Percentiles rank a stretch among this genome's conserved stretches.
Evolutionary conservation across 108 stramenopile genomes (phyloP).

Genomic region (Fragilariopsis cylindrus): DNA sequence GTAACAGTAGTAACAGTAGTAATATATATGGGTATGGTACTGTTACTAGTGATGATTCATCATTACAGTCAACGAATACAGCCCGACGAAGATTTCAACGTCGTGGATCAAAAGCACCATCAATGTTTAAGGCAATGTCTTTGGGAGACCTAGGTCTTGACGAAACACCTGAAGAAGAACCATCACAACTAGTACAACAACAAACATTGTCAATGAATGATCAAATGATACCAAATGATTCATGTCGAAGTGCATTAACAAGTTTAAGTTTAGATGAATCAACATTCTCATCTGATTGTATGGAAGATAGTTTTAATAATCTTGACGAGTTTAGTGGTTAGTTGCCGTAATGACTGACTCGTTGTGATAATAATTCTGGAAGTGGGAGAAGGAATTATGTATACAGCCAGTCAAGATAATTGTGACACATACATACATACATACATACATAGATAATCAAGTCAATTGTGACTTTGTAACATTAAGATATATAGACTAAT

Average conservation of each 20-base stretch:
- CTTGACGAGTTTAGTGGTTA: too few species aligned
- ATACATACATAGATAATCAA: too few species aligned
- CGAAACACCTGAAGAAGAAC: background rate
- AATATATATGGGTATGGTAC: too few species aligned
- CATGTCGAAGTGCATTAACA: background rate
- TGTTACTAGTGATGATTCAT: background rate
- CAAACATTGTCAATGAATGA: background rate
- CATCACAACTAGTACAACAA: background rate
- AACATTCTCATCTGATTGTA: background rate
- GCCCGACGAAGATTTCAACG: slow-evolving; percentile 7
- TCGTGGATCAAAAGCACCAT: slow-evolving; percentile 4
- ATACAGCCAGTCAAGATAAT: too few species aligned
- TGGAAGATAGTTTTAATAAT: background rate
- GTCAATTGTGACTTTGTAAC: too few species aligned
- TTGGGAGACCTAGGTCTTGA: background rate
- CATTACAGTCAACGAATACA: background rate
- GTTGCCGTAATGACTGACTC: too few species aligned
- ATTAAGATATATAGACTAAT: too few species aligned
- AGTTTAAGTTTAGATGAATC: background rate
- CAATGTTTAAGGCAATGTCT: background rate
- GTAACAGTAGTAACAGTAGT: too few species aligned
- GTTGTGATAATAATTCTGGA: too few species aligned
- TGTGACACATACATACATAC: too few species aligned
- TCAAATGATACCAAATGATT: background rate
- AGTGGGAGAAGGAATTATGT: too few species aligned